Evolutionary conservation across 1,284 basidiomycete species (phyloP).

Genomic region (Mycena citricolor): DNA sequence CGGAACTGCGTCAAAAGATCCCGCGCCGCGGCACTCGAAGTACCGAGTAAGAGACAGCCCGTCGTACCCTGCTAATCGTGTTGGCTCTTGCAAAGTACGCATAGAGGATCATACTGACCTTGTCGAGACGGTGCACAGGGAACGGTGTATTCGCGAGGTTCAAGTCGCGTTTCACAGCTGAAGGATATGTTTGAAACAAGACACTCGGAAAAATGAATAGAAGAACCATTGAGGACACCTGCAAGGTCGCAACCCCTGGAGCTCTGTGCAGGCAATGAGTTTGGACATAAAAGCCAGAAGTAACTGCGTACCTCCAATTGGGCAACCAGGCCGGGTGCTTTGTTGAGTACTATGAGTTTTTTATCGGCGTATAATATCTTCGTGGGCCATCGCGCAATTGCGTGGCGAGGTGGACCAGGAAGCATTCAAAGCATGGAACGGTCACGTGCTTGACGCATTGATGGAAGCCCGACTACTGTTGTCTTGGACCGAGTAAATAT

Average conservation of each 20-base stretch:
- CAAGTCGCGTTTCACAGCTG: slow-evolving; percentile 42
- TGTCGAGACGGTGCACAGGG: slow-evolving; percentile 68
- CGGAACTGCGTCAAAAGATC: slow-evolving; percentile 57
- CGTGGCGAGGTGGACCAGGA: too few relatives aligned
- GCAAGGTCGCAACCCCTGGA: slow-evolving; percentile 13
- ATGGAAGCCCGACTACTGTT: too few relatives aligned
- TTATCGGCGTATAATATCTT: slow-evolving; percentile 53
- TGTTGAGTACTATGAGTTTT: slow-evolving; percentile 57
- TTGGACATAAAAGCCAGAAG: slow-evolving; percentile 14
- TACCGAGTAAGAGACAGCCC: slow-evolving; percentile 58
- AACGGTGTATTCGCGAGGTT: slow-evolving; percentile 39
- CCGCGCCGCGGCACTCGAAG: slow-evolving; percentile 42
- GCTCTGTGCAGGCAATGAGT: slow-evolving; percentile 7
- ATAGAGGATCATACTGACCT: slow-evolving; percentile 37
- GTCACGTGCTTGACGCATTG: too few relatives aligned
- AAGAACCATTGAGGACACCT: slow-evolving; percentile 13
- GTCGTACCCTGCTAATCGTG: slow-evolving; percentile 54
- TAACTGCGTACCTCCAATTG: slow-evolving; percentile 36
- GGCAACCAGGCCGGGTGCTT: slow-evolving; percentile 58
- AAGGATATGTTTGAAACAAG: not conserved
- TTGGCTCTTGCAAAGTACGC: slow-evolving; percentile 3
- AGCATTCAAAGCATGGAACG: too few relatives aligned
- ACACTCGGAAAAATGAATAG: slow-evolving; percentile 1
- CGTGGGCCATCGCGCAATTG: slow-evolving; percentile 18
- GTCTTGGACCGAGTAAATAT: too few relatives aligned